Conservation (phyloP, 2,329 filamentous ascomycete genomes). For the Microsporum audouinii region DNA sequence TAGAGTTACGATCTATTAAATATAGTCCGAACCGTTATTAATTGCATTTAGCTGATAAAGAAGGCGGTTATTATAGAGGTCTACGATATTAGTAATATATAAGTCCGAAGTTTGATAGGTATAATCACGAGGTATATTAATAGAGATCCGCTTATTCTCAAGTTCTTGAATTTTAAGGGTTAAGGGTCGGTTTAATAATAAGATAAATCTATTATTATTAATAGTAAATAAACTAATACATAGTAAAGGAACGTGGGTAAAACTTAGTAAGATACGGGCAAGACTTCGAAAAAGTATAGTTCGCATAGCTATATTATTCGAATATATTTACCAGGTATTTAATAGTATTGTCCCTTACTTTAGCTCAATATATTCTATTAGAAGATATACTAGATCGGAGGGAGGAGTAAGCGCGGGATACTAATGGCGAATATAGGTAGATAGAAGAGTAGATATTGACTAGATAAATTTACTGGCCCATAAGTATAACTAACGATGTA, state of each 20-base stretch:
- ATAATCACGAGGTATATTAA: conserved; percentile 17
- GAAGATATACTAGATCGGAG: conserved; percentile 9
- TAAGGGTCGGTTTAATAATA: conserved; percentile 19
- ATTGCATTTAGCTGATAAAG: conserved; percentile 20
- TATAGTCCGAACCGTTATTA: conserved; percentile 11
- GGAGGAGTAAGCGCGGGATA: neutral
- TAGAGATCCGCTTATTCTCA: conserved; percentile 21
- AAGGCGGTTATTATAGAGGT: conserved; percentile 20
- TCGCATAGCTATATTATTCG: conserved; percentile 12
- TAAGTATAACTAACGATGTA: neutral
- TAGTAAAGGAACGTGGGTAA: conserved; percentile 17
- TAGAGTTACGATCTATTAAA: conserved; percentile 18
- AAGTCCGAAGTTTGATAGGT: conserved; percentile 20
- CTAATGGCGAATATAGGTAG: neutral
- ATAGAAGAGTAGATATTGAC: neutral
- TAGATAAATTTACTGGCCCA: neutral
- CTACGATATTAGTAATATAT: conserved; percentile 20
- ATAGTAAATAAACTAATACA: conserved; percentile 28
- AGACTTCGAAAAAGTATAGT: conserved; percentile 17
- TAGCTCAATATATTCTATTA: conserved; percentile 18
- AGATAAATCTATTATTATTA: conserved; percentile 18
- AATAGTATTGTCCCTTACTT: conserved; percentile 18
- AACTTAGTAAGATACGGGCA: conserved; percentile 14
- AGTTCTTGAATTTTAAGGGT: conserved; percentile 18
- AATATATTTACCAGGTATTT: conserved; percentile 14